A percentile compares a stretch with the other conserved stretches of the same genome.
These are phyloP conservation scores for Pseudogymnoascus sp. DNA, from an alignment of 2,329 filamentous ascomycete species.

Conservation along the genomic window DNA sequence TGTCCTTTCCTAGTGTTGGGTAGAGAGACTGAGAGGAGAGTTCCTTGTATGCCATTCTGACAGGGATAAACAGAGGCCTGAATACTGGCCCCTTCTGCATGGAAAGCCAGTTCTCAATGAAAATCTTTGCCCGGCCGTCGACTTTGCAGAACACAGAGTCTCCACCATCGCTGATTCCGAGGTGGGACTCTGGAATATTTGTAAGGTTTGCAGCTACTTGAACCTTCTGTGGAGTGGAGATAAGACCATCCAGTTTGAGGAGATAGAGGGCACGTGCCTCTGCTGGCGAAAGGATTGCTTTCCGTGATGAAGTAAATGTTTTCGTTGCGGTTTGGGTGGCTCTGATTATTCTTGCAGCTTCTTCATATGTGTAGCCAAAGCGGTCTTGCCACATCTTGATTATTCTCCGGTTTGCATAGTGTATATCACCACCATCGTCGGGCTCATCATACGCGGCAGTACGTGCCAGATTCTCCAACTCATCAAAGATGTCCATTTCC, in stretches of 20 bases:
- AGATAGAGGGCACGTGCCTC: slow-evolving; percentile 18
- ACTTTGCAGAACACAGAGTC: slow-evolving; percentile 23
- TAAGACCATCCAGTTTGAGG: slow-evolving; percentile 21
- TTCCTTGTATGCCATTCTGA: slow-evolving; percentile 24
- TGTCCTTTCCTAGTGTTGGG: slow-evolving; percentile 22
- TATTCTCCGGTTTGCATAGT: background rate
- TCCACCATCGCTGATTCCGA: slow-evolving; percentile 19
- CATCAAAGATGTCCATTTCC: slow-evolving; percentile 22
- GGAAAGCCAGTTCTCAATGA: slow-evolving; percentile 18
- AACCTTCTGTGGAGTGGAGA: slow-evolving; percentile 20
- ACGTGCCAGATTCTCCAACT: slow-evolving; percentile 23
- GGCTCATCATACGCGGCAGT: slow-evolving; percentile 15
- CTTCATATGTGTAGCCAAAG: slow-evolving; percentile 31
- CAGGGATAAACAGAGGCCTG: slow-evolving; percentile 25
- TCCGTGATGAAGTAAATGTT: background rate
- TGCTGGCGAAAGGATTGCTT: background rate
- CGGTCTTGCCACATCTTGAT: slow-evolving; percentile 9
- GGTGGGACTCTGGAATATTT: slow-evolving; percentile 12
- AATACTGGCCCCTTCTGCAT: slow-evolving; percentile 15
- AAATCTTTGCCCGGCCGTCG: slow-evolving; percentile 14
- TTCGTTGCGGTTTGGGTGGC: background rate
- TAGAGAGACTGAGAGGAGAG: slow-evolving; percentile 20
- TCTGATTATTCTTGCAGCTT: slow-evolving; percentile 16
- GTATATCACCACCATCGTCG: slow-evolving; percentile 16
- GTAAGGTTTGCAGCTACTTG: slow-evolving; percentile 18